phyloP scores from a whole-genome alignment of 2,329 filamentous ascomycete species.

The Ophiostoma australiae region DNA sequence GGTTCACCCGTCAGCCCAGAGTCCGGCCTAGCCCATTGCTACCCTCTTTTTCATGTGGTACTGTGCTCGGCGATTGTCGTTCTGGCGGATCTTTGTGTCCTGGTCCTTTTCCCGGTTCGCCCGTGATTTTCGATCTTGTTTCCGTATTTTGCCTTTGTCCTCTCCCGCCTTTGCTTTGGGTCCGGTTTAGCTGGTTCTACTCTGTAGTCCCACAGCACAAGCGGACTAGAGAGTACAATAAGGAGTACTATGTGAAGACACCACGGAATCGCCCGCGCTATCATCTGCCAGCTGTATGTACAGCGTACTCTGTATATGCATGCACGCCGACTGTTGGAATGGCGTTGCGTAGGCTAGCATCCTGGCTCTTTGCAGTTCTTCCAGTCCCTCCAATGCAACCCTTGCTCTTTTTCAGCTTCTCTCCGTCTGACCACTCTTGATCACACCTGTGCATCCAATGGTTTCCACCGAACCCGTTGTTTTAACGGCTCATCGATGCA shows the following conservation, averaged over 20 bases:
- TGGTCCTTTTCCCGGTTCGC: background rate
- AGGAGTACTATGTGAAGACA: too few species aligned
- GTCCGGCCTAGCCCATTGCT: background rate
- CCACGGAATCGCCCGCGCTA: background rate
- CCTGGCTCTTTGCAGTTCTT: background rate
- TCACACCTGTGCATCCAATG: background rate
- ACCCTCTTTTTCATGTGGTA: constrained; percentile 6
- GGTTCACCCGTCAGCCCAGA: background rate
- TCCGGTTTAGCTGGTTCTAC: background rate
- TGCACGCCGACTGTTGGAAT: background rate
- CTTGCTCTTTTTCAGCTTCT: background rate
- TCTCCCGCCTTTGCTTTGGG: background rate
- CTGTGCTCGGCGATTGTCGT: background rate
- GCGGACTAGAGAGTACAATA: background rate
- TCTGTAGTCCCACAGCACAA: background rate
- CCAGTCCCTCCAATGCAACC: background rate
- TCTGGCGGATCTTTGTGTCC: background rate
- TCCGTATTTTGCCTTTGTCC: background rate
- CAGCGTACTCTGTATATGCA: too few species aligned
- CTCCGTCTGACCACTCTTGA: background rate
- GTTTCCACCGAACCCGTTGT: background rate
- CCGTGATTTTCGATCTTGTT: background rate
- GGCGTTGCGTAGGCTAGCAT: background rate
- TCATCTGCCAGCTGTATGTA: background rate
- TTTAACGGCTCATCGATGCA: background rate